Percentiles rank a stretch among this genome's conserved stretches.
phyloP scores from a whole-genome alignment of 345 rosid species.

The Odontarrhena argentea region DNA sequence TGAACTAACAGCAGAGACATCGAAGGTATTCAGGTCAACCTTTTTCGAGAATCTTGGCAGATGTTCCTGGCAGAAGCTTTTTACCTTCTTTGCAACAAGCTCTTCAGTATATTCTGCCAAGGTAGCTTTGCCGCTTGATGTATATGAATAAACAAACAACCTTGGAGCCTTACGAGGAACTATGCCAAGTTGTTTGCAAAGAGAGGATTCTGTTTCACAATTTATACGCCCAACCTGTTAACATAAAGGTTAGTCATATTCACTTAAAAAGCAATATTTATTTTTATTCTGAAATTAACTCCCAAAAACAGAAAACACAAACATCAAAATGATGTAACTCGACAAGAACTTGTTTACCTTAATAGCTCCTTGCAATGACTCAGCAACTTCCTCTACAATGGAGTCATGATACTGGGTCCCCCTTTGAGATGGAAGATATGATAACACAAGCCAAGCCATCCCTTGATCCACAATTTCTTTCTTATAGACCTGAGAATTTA shows the following conservation, averaged over 20 bases:
- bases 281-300: neutral
- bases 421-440: constrained; percentile 54
- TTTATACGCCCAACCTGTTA: constrained; percentile 73
- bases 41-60: constrained; percentile 75
- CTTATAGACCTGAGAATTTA: constrained; percentile 58
- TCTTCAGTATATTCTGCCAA: constrained; percentile 75
- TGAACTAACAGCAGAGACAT: constrained; percentile 40
- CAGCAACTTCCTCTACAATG: constrained; percentile 59
- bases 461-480: constrained; percentile 73
- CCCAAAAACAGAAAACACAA: neutral
- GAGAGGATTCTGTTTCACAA: constrained; percentile 70
- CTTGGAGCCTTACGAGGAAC: constrained; percentile 59
- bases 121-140: constrained; percentile 55
- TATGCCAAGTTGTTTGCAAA: constrained; percentile 69
- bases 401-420: constrained; percentile 63
- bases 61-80: constrained; percentile 73
- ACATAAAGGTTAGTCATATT: neutral
- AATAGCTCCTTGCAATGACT: constrained; percentile 72
- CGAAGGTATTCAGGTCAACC: constrained; percentile 50
- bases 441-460: constrained; percentile 87
- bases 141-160: constrained; percentile 67
- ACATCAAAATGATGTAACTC: neutral
- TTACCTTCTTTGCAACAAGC: constrained; percentile 55
- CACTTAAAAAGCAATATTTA: neutral
- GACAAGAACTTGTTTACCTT: constrained; percentile 51